These are phyloP conservation scores for Nakazawaea peltata DNA, from an alignment of 805 yeast species.

Conservation along the genomic window DNA sequence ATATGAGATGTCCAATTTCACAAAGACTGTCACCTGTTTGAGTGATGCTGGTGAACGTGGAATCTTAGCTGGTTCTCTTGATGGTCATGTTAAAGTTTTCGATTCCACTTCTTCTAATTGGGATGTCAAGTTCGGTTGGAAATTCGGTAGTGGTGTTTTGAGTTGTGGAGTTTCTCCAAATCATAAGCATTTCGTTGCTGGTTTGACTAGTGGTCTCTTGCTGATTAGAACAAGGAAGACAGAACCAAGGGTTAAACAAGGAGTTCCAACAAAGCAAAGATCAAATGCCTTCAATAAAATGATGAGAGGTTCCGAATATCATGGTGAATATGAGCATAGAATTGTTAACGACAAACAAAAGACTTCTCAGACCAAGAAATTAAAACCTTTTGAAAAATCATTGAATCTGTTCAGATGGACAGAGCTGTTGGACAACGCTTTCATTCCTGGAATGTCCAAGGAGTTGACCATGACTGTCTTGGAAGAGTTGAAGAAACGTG, in stretches of 20 bases:
- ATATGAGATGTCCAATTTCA: slow-evolving; percentile 75
- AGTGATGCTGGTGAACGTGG: slow-evolving; percentile 68
- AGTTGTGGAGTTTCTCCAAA: slow-evolving; percentile 87
- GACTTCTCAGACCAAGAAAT: slow-evolving; percentile 40
- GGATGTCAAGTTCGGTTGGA: slow-evolving; percentile 96
- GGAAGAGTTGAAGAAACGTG: slow-evolving; percentile 80
- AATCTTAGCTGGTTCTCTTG: slow-evolving; percentile 89
- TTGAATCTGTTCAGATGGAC: slow-evolving; percentile 86
- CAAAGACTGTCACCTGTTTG: slow-evolving; percentile 86
- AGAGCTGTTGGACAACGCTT: slow-evolving; percentile 86
- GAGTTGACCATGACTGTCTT: slow-evolving; percentile 79
- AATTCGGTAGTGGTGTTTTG: slow-evolving; percentile 88
- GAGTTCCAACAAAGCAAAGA: slow-evolving; percentile 35
- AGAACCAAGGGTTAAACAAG: slow-evolving; percentile 46
- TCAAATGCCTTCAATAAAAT: slow-evolving; percentile 67
- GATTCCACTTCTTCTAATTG: slow-evolving; percentile 66
- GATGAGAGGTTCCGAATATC: slow-evolving; percentile 87
- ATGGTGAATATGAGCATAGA: slow-evolving; percentile 80
- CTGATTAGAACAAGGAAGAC: slow-evolving; percentile 84
- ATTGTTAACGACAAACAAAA: slow-evolving; percentile 51
- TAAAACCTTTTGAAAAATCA: slow-evolving; percentile 76
- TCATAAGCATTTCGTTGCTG: slow-evolving; percentile 83
- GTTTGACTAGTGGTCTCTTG: slow-evolving; percentile 81
- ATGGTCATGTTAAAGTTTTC: slow-evolving; percentile 95
- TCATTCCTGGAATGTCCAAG: slow-evolving; percentile 67